phyloP scores from a whole-genome alignment of 148 eudicot species.

The Fagopyrum homotropicum region DNA sequence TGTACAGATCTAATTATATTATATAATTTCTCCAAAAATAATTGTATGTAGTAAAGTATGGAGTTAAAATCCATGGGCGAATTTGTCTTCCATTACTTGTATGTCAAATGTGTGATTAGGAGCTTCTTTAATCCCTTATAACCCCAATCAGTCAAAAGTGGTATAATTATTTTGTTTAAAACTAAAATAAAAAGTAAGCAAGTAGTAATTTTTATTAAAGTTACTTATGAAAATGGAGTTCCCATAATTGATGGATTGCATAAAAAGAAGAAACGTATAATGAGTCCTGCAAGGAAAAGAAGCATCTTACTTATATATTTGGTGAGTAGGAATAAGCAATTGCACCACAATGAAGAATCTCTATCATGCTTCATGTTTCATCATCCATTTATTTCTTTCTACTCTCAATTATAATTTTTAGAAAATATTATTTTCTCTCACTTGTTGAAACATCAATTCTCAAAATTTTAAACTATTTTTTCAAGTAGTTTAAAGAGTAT shows the following conservation, averaged over 20 bases:
- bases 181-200: not conserved
- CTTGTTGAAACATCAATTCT: not conserved
- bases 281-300: conserved; percentile 1
- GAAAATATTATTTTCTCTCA: not conserved
- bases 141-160: not conserved
- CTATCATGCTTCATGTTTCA: not conserved
- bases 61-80: not conserved
- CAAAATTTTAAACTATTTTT: too few relatives aligned
- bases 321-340: conserved; percentile 3
- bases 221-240: not conserved
- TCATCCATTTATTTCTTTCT: not conserved
- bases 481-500: too few relatives aligned
- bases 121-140: not conserved
- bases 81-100: not conserved
- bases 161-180: not conserved
- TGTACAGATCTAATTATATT: too few relatives aligned
- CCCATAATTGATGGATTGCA: conserved; percentile 12
- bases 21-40: too few relatives aligned
- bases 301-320: conserved; percentile 3
- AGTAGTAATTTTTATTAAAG: not conserved
- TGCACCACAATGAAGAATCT: not conserved
- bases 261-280: not conserved
- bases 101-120: not conserved
- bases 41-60: too few relatives aligned
- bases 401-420: not conserved